Conservation (phyloP, 306 rosid genomes). For the Medicago arabica region DNA sequence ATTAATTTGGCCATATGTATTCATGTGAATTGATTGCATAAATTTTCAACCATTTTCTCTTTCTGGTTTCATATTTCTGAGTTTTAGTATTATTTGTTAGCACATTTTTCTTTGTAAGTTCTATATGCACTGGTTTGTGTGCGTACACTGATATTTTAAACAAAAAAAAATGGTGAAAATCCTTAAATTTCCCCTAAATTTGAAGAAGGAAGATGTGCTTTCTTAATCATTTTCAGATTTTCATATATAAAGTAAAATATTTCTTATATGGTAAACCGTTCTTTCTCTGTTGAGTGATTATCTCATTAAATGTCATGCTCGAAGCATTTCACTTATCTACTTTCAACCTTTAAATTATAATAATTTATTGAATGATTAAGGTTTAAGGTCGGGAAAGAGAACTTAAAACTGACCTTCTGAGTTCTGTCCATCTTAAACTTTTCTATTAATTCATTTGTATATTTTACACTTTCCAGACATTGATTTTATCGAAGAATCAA, state of each 20-base stretch:
- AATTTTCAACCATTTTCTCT: conserved; percentile 18
- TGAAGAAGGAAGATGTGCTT: not conserved
- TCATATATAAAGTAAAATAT: not conserved
- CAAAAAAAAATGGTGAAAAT: not conserved
- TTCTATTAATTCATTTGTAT: conserved; percentile 37
- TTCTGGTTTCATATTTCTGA: conserved; percentile 18
- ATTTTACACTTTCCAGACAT: conserved; percentile 63
- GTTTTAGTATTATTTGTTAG: not conserved
- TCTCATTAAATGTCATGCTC: conserved; percentile 15
- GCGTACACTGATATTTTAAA: not conserved
- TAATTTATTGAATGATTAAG: conserved; percentile 20
- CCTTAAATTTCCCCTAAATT: not conserved
- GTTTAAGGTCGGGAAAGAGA: conserved; percentile 34
- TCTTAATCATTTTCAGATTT: not conserved
- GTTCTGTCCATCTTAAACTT: conserved; percentile 37
- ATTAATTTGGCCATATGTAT: not conserved
- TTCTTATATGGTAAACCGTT: conserved; percentile 4
- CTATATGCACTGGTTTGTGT: not conserved
- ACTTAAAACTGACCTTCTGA: conserved; percentile 12
- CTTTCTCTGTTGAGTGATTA: conserved; percentile 30
- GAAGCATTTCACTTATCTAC: conserved; percentile 24
- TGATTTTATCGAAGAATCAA: conserved; percentile 83
- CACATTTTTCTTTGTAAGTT: conserved; percentile 23
- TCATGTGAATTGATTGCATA: conserved; percentile 8
- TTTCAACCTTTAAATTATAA: conserved; percentile 20